Conservation (phyloP, 495 filamentous ascomycete genomes). For the Cercophora samala region DNA sequence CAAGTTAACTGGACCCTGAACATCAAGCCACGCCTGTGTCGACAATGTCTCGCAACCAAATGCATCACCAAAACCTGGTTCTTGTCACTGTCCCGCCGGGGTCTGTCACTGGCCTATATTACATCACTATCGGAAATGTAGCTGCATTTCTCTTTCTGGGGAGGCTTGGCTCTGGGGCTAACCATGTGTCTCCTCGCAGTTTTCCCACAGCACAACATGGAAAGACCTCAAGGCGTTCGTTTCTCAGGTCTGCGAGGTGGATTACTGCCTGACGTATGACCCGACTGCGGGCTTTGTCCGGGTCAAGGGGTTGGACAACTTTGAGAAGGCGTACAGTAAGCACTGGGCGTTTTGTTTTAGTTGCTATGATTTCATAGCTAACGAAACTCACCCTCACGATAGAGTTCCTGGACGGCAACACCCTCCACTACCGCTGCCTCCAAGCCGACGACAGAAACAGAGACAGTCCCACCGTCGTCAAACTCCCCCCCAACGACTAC, state of each 20-base stretch:
- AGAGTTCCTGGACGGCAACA: conserved; percentile 25
- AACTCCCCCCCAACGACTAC: conserved; percentile 17
- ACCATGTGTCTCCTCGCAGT: conserved; percentile 9
- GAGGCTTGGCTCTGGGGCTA: background rate
- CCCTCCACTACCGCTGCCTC: conserved; percentile 22
- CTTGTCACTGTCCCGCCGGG: conserved; percentile 20
- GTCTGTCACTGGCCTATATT: conserved; percentile 23
- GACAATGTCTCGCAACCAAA: conserved; percentile 15
- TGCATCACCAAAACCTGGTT: conserved; percentile 4
- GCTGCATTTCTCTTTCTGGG: background rate
- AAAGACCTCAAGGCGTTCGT: conserved; percentile 24
- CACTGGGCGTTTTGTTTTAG: too few relatives aligned
- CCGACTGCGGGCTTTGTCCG: conserved; percentile 25
- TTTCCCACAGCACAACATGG: conserved; percentile 26
- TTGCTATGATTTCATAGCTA: background rate
- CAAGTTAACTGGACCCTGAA: background rate
- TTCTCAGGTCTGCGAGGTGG: conserved; percentile 20
- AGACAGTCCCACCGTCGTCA: conserved; percentile 13
- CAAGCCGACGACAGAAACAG: conserved; percentile 23
- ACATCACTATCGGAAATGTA: conserved; percentile 27
- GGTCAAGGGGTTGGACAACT: conserved; percentile 24
- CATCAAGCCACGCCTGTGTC: background rate
- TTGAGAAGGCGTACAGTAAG: conserved; percentile 27
- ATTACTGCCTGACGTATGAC: conserved; percentile 24
- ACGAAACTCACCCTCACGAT: background rate